phyloP scores from a whole-genome alignment of 169 alveolate genomes.

The Eimeria brunetti region DNA sequence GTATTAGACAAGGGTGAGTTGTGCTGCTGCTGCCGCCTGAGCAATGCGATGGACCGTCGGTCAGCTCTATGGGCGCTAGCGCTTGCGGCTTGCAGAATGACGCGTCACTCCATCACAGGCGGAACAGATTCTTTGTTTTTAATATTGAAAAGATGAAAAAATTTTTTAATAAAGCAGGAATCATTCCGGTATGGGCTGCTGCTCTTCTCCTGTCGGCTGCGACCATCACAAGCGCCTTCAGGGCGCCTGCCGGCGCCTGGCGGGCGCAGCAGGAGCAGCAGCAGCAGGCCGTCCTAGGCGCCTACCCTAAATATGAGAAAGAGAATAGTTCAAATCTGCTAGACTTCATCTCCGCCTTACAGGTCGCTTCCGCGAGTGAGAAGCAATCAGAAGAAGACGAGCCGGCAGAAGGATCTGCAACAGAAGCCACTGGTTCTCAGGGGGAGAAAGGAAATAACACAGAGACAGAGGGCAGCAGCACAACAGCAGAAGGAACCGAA shows the following conservation, averaged over 20 bases:
- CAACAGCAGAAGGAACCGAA: neutral
- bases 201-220: constrained; percentile 18
- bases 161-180: neutral
- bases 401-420: neutral
- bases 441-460: neutral
- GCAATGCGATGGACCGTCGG: neutral
- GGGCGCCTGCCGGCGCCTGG: constrained; percentile 6
- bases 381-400: neutral
- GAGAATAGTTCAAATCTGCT: neutral
- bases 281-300: neutral
- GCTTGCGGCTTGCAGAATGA: neutral
- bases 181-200: neutral
- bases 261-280: constrained; percentile 18
- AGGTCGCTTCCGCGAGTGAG: neutral
- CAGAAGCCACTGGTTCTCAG: neutral
- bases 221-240: neutral
- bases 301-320: neutral
- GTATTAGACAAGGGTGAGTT: neutral
- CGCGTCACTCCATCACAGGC: neutral
- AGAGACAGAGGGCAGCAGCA: neutral
- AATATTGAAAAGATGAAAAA: neutral
- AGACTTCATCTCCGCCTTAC: neutral
- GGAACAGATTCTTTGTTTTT: neutral
- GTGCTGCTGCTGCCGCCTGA: neutral
- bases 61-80: neutral